Percentiles rank a stretch among this genome's conserved stretches.
phyloP scores from a whole-genome alignment of 306 rosid genomes.

The Cucumis sativus region DNA sequence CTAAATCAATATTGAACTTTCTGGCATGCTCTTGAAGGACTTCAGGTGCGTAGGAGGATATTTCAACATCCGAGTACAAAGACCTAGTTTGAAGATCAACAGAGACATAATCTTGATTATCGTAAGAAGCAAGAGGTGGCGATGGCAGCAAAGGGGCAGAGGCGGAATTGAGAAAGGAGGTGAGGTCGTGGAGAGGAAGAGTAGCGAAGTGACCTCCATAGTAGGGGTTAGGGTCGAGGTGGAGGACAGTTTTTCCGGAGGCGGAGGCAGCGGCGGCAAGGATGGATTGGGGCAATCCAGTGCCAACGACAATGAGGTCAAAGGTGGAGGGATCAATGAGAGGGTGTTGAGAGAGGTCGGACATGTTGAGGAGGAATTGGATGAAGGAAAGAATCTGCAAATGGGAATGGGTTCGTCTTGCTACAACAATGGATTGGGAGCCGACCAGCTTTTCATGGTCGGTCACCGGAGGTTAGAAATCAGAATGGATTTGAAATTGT shows the following conservation, averaged over 20 bases:
- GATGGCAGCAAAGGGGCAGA: constrained; percentile 11
- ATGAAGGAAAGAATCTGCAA: neutral
- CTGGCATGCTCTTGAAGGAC: constrained; percentile 37
- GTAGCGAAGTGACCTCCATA: constrained; percentile 70
- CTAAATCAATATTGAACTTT: constrained; percentile 53
- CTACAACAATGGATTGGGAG: neutral
- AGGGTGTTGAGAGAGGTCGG: constrained; percentile 27
- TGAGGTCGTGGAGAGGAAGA: constrained; percentile 39
- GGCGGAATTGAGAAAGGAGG: constrained; percentile 41
- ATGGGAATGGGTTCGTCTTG: neutral
- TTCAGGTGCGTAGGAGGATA: constrained; percentile 20
- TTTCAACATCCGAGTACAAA: constrained; percentile 32
- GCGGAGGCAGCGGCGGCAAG: constrained; percentile 65
- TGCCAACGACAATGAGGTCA: constrained; percentile 69
- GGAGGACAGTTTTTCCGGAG: constrained; percentile 65
- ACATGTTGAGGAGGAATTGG: constrained; percentile 21
- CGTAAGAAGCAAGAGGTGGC: constrained; percentile 5
- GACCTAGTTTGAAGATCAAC: constrained; percentile 26
- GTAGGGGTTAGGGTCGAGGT: constrained; percentile 60
- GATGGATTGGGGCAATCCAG: constrained; percentile 50
- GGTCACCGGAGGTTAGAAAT: neutral
- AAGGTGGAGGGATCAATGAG: constrained; percentile 63
- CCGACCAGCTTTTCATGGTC: neutral
- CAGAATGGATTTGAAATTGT: too few relatives aligned
- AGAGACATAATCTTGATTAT: constrained; percentile 15